These are phyloP conservation scores for Zymoseptoria tritici DNA, from an alignment of 2,329 filamentous ascomycete genomes.

Conservation along the genomic window DNA sequence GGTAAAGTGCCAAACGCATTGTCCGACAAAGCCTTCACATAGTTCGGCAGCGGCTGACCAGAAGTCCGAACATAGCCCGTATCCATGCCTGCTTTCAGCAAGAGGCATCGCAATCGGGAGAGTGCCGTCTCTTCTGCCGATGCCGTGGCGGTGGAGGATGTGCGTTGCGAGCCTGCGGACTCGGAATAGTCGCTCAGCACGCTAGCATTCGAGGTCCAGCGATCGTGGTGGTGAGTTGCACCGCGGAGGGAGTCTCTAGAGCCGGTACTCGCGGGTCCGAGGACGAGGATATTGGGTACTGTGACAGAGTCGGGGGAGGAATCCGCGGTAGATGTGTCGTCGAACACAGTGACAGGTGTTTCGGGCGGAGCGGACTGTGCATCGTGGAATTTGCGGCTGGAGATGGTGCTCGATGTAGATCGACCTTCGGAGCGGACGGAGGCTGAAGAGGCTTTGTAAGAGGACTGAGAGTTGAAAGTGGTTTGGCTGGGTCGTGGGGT, in stretches of 20 bases:
- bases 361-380: slow-evolving; percentile 56
- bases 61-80: slow-evolving; percentile 64
- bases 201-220: slow-evolving; percentile 72
- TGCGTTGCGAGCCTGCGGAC: slow-evolving; percentile 50
- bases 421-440: slow-evolving; percentile 18
- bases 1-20: slow-evolving; percentile 70
- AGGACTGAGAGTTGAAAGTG: slow-evolving; percentile 50
- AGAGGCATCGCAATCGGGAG: slow-evolving; percentile 65
- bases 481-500: slow-evolving; percentile 77
- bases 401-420: slow-evolving; percentile 41
- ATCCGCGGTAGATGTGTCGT: slow-evolving; percentile 66
- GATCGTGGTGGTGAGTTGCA: slow-evolving; percentile 52
- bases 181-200: slow-evolving; percentile 75
- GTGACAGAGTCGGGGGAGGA: slow-evolving; percentile 67
- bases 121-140: slow-evolving; percentile 68
- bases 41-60: slow-evolving; percentile 56
- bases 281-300: slow-evolving; percentile 79
- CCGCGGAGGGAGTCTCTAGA: slow-evolving; percentile 16
- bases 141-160: slow-evolving; percentile 64
- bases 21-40: slow-evolving; percentile 66
- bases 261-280: slow-evolving; percentile 57
- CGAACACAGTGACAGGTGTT: slow-evolving; percentile 90
- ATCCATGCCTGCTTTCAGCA: slow-evolving; percentile 80
- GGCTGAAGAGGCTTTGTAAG: slow-evolving; percentile 14
- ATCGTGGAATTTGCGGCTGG: slow-evolving; percentile 40